Evolutionary conservation across 2,329 filamentous ascomycete genomes (phyloP).

Genomic region (Gliomastix tumulicola): DNA sequence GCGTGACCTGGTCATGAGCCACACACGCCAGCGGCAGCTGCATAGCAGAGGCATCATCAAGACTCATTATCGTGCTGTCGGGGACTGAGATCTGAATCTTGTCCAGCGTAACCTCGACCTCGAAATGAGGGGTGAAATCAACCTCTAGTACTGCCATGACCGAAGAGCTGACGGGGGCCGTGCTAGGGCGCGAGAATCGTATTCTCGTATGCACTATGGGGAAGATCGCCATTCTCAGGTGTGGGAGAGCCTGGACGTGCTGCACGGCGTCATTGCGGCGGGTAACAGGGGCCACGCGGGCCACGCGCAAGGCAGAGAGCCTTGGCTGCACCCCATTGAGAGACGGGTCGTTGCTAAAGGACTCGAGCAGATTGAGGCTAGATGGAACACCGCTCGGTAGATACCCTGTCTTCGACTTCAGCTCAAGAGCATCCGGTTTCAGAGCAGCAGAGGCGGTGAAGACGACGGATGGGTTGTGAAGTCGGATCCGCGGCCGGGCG

Average conservation of each 20-base stretch:
- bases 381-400: slow-evolving; percentile 62
- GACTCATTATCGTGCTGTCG: slow-evolving; percentile 51
- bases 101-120: slow-evolving; percentile 58
- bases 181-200: slow-evolving; percentile 60
- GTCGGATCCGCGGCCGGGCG: slow-evolving; percentile 52
- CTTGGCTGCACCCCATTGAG: slow-evolving; percentile 56
- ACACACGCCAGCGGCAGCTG: slow-evolving; percentile 54
- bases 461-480: slow-evolving; percentile 59
- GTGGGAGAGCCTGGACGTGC: slow-evolving; percentile 57
- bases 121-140: slow-evolving; percentile 65
- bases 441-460: slow-evolving; percentile 57
- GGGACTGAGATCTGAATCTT: slow-evolving; percentile 49
- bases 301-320: slow-evolving; percentile 68
- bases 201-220: slow-evolving; percentile 68
- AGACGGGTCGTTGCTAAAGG: slow-evolving; percentile 60
- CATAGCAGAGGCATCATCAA: slow-evolving; percentile 41
- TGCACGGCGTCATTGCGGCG: slow-evolving; percentile 54
- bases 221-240: slow-evolving; percentile 55
- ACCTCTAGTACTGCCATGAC: slow-evolving; percentile 67
- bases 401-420: slow-evolving; percentile 33
- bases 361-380: slow-evolving; percentile 70
- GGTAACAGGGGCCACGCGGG: slow-evolving; percentile 63
- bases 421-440: slow-evolving; percentile 35
- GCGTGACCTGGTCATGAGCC: slow-evolving; percentile 68
- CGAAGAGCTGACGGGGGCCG: slow-evolving; percentile 48